A percentile compares a stretch with the other conserved stretches of the same genome.
Conservation (phyloP, 345 rosid species). For the Pistacia vera region DNA sequence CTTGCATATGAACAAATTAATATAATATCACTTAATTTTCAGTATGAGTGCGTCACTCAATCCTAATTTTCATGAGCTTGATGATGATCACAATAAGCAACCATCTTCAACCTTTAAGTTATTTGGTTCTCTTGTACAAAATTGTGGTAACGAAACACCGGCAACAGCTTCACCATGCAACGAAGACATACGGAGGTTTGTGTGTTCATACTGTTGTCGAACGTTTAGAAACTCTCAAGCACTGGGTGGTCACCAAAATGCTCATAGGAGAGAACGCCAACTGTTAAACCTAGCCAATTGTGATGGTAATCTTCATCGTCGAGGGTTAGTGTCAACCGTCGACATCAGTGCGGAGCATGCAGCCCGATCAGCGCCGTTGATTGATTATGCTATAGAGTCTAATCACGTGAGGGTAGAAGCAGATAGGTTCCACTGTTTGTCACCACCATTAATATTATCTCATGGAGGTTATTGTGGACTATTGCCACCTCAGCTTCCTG, state of each 20-base stretch:
- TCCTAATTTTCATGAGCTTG: neutral
- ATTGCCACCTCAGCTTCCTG: neutral
- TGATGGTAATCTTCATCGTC: neutral
- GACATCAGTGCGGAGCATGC: conserved; percentile 4
- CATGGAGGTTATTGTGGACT: conserved; percentile 1
- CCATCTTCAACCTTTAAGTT: neutral
- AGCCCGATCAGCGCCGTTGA: conserved; percentile 11
- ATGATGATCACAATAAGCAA: neutral
- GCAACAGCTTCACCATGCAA: neutral
- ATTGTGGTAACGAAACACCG: neutral
- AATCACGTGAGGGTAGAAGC: neutral
- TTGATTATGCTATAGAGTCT: neutral
- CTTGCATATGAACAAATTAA: neutral
- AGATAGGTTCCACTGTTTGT: conserved; percentile 11
- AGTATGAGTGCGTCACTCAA: neutral
- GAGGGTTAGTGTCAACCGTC: conserved; percentile 7
- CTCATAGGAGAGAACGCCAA: conserved; percentile 56
- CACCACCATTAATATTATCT: neutral
- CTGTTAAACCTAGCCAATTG: conserved; percentile 39
- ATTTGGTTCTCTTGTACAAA: neutral
- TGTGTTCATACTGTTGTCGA: conserved; percentile 47
- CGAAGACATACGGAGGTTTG: conserved; percentile 35
- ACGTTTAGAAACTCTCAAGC: conserved; percentile 54
- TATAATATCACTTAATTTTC: no score
- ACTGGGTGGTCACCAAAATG: conserved; percentile 62